These are phyloP conservation scores for Ilyonectria robusta DNA, from an alignment of 2,329 filamentous ascomycete species.

Conservation along the genomic window DNA sequence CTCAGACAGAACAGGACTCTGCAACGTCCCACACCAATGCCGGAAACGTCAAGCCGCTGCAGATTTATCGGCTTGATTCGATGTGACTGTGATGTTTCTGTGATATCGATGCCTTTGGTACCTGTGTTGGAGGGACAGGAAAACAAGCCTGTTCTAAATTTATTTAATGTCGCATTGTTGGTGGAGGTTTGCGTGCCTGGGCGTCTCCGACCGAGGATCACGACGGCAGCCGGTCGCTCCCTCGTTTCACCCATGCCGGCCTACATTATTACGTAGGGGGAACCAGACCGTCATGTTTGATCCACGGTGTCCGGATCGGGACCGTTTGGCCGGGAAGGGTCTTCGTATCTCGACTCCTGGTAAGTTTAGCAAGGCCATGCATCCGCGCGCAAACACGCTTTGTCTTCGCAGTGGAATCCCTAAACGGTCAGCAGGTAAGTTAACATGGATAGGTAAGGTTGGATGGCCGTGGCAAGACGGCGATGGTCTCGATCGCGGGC, in stretches of 20 bases:
- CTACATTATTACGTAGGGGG: conserved; percentile 13
- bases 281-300: conserved; percentile 11
- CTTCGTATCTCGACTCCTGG: neutral
- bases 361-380: conserved; percentile 2
- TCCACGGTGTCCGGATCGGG: conserved; percentile 14
- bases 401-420: conserved; percentile 19
- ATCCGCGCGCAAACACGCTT: conserved; percentile 7
- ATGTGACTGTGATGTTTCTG: neutral
- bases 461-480: conserved; percentile 11
- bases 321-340: conserved; percentile 12
- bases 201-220: conserved; percentile 23
- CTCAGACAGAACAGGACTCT: neutral
- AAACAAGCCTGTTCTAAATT: conserved; percentile 31
- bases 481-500: conserved; percentile 12
- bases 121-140: conserved; percentile 3
- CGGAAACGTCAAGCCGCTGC: neutral
- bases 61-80: neutral
- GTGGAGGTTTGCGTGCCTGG: conserved; percentile 23
- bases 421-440: conserved; percentile 15
- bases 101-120: neutral
- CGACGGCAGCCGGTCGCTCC: conserved; percentile 4
- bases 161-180: conserved; percentile 28
- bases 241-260: conserved; percentile 22
- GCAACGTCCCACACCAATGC: neutral
- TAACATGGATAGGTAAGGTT: conserved; percentile 23